Evolutionary conservation across 2,329 filamentous ascomycete genomes (phyloP), one percentile per base, ranked within the genome.

Genomic region (Dactylellina haptotyla): DNA sequence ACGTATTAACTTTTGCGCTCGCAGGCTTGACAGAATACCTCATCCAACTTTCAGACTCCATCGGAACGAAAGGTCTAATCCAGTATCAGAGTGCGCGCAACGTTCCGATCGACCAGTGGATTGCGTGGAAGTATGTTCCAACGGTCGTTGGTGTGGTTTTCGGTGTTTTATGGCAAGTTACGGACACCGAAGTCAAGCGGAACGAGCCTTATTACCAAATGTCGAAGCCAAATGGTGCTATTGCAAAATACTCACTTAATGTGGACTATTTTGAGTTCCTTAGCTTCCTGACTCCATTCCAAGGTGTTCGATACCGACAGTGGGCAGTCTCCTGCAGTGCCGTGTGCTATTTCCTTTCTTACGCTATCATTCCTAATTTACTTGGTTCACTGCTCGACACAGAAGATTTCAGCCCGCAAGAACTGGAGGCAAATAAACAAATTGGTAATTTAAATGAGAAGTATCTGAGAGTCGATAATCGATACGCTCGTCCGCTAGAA

Each of bases 231-330:
- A 84, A 83, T 2, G 88, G 88, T 12, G 87, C 88, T 0, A 80
- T 88, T 18, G 88, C 88, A 0, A 85, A 85, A 39, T 85, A 87
- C 78, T 90, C 88, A 0, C 85, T 92, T 77, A 92, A 91, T 75
- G 88, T 90, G 73, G 88, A 91, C 79, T 92, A 92, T 71, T 84
- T 90, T 46, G 91, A 89, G 3, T 85, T 87, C 76, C 86, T 89
- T 81, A 88, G 85, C 77, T 87, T 90, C 77, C 80, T 89, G 39
- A 84, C 88, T 1, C 90, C 90, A 0, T 80, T 91, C 3, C 83
- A 85, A 48, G 89, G 89, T 0, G 77, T 91, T 1, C 83, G 83
- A 71, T 84, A 86, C 75, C 84, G 84, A 46, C 90, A 92, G 77
- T 90, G 88, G 78, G 88, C 89, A 0, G 89, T 92, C 4, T 85